A percentile compares a stretch with the other conserved stretches of the same genome.
Evolutionary conservation across 2,329 filamentous ascomycete species (phyloP).

Genomic region (Pyricularia grisea): DNA sequence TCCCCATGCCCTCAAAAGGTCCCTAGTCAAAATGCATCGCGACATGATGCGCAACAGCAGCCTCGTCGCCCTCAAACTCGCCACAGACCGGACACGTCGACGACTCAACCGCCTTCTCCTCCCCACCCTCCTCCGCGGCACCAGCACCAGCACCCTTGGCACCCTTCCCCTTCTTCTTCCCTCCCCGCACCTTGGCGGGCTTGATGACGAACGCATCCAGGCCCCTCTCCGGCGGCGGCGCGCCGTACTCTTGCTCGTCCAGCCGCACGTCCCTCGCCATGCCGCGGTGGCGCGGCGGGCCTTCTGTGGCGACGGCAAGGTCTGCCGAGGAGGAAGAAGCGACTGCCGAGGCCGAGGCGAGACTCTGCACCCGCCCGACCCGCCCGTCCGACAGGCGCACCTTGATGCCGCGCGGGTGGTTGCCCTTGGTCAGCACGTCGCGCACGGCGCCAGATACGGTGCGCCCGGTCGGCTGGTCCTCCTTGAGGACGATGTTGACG

Average conservation of each 20-base stretch:
- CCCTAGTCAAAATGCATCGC: conserved; percentile 41
- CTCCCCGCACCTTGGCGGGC: conserved; percentile 20
- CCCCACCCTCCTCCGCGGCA: not conserved
- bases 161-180: conserved; percentile 12
- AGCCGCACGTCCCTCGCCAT: conserved; percentile 6
- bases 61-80: conserved; percentile 57
- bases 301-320: not conserved
- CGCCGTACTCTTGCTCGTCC: conserved; percentile 22
- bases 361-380: conserved; percentile 63
- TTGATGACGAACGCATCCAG: conserved; percentile 39
- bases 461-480: conserved; percentile 64
- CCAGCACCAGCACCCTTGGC: conserved; percentile 6
- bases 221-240: conserved; percentile 32
- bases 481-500: conserved; percentile 68
- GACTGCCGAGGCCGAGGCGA: conserved; percentile 24
- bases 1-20: no score
- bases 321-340: not conserved
- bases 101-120: not conserved
- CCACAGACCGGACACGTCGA: conserved; percentile 54
- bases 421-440: conserved; percentile 60
- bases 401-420: conserved; percentile 73
- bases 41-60: conserved; percentile 59
- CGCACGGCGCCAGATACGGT: conserved; percentile 59
- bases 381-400: conserved; percentile 63
- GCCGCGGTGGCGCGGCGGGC: not conserved